These are phyloP conservation scores for Filobasidium floriforme DNA, from an alignment of 768 basidiomycete genomes.

Conservation along the genomic window DNA sequence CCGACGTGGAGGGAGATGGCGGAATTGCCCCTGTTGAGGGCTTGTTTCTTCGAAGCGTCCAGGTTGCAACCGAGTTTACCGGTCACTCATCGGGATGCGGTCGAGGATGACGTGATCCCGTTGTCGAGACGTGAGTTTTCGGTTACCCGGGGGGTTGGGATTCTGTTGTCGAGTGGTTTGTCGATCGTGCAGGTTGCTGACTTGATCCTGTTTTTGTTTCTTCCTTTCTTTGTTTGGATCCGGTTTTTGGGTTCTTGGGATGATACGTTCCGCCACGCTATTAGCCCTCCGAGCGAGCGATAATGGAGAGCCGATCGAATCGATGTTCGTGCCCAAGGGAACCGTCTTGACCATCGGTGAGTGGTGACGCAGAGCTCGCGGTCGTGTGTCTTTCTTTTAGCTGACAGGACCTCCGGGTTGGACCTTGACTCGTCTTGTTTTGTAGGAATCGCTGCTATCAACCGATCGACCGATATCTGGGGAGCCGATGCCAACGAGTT, in stretches of 20 bases:
- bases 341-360: constrained; percentile 39
- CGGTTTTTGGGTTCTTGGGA: too few species aligned
- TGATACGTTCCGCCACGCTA: neutral
- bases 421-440: neutral
- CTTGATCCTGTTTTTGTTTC: too few species aligned
- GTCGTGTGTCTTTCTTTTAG: neutral
- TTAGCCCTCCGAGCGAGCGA: constrained; percentile 31
- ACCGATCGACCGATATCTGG: constrained; percentile 37
- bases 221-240: too few species aligned
- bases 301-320: constrained; percentile 34
- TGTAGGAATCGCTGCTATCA: constrained; percentile 40
- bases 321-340: constrained; percentile 34
- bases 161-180: too few species aligned
- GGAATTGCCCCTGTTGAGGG: constrained; percentile 30
- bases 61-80: constrained; percentile 32
- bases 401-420: too few species aligned
- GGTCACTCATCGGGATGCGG: constrained; percentile 29
- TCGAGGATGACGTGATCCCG: constrained; percentile 29
- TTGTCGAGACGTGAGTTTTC: constrained; percentile 12
- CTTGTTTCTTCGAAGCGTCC: constrained; percentile 50
- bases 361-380: constrained; percentile 19
- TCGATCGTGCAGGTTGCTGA: too few species aligned
- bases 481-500: constrained; percentile 40
- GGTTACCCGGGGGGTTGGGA: neutral
- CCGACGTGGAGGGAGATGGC: constrained; percentile 1